Percentiles rank a stretch among this genome's conserved stretches.
These are phyloP conservation scores for Peniophora sp. DNA, from an alignment of 1,284 basidiomycete genomes.

Conservation along the genomic window DNA sequence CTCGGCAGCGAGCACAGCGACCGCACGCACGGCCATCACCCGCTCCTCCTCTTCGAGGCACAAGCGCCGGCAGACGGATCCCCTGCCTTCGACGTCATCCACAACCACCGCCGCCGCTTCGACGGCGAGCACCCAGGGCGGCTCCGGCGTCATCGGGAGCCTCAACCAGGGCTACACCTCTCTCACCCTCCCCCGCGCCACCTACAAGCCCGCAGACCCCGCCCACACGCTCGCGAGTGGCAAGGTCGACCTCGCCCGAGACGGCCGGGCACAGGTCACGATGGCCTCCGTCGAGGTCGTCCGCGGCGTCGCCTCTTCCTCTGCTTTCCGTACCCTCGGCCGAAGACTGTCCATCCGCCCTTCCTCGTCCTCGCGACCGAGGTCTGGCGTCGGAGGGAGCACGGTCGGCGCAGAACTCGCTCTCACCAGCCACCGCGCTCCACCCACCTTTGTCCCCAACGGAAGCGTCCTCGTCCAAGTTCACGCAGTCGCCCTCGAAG, in stretches of 20 bases:
- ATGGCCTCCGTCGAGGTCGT: conserved; percentile 82
- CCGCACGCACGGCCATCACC: conserved; percentile 18
- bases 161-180: conserved; percentile 55
- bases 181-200: conserved; percentile 61
- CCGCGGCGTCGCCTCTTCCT: conserved; percentile 38
- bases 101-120: conserved; percentile 14
- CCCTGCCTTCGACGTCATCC: conserved; percentile 22
- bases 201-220: conserved; percentile 30
- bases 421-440: conserved; percentile 60
- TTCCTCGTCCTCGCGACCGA: not conserved
- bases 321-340: not conserved
- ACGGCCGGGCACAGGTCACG: conserved; percentile 72
- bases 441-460: conserved; percentile 63
- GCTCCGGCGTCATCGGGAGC: conserved; percentile 10
- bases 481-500: conserved; percentile 76
- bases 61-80: conserved; percentile 15
- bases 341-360: too few species aligned
- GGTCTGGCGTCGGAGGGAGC: conserved; percentile 12
- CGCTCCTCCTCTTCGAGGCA: conserved; percentile 9
- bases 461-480: conserved; percentile 75
- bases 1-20: conserved; percentile 15
- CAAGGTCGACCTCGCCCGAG: conserved; percentile 60
- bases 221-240: conserved; percentile 29
- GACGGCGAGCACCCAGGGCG: conserved; percentile 4
- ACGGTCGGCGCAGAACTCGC: conserved; percentile 35